Conservation (phyloP, 192 early-diverging fungal species). For the Geranomyces michiganensis region DNA sequence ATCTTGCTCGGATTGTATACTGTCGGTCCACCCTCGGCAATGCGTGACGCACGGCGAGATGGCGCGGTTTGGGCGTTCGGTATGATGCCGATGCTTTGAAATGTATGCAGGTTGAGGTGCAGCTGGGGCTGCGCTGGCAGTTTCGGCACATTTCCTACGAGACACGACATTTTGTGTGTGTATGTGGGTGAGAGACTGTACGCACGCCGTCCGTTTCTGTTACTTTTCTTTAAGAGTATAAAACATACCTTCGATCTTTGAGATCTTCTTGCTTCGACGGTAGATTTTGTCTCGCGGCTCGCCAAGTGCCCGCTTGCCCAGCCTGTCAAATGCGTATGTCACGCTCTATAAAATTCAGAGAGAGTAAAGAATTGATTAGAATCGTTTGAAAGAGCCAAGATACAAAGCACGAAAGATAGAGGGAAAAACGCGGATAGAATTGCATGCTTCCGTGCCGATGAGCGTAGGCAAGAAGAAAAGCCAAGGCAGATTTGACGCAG, state of each 20-base stretch:
- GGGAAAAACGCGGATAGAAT: too few species aligned
- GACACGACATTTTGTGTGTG: not conserved
- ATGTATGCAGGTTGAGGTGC: slow-evolving; percentile 18
- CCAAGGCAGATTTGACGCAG: too few species aligned
- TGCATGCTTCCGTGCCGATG: too few species aligned
- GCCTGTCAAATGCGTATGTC: slow-evolving; percentile 12
- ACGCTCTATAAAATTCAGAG: slow-evolving; percentile 12
- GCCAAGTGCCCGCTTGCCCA: slow-evolving; percentile 15
- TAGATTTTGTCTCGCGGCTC: slow-evolving; percentile 15
- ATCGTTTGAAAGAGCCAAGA: not conserved
- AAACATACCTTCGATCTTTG: slow-evolving; percentile 25
- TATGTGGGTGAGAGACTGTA: too few species aligned
- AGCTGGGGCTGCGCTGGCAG: slow-evolving; percentile 24
- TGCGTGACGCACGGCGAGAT: slow-evolving; percentile 13
- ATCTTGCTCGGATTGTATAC: slow-evolving; percentile 20
- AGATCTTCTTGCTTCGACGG: slow-evolving; percentile 28
- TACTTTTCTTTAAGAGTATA: too few species aligned
- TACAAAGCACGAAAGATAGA: not conserved
- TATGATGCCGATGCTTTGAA: slow-evolving; percentile 21
- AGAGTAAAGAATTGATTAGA: not conserved
- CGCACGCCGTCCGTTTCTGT: not conserved
- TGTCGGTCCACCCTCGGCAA: not conserved
- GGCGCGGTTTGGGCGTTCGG: slow-evolving; percentile 6
- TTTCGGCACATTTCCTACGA: slow-evolving; percentile 12
- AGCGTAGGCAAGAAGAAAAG: too few species aligned